Percentiles rank a stretch among this genome's conserved stretches.
Conservation (phyloP, 192 early-diverging fungal genomes). For the Funneliformis geosporum region DNA sequence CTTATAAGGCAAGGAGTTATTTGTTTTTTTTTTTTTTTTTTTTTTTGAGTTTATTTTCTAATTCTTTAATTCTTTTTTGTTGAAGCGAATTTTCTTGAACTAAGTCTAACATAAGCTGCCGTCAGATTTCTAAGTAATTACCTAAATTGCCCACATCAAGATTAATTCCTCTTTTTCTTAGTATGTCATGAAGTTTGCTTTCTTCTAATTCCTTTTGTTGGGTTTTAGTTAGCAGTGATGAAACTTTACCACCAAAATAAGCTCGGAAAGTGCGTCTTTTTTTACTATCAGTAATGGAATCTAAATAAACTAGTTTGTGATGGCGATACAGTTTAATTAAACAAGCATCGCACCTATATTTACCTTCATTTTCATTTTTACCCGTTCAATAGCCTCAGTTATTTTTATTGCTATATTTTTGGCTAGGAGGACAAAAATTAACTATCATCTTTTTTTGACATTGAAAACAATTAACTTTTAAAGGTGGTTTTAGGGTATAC, state of each 20-base stretch:
- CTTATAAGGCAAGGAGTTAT: too few species aligned
- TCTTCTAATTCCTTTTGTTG: too few species aligned
- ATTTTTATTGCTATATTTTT: conserved; percentile 14
- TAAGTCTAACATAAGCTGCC: too few species aligned
- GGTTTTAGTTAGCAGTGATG: too few species aligned
- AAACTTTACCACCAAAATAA: neutral
- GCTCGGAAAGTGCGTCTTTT: neutral
- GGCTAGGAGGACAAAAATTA: neutral
- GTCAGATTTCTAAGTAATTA: too few species aligned
- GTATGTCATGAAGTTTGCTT: too few species aligned
- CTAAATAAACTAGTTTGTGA: neutral
- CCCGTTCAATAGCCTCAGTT: conserved; percentile 3
- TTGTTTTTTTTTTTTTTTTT: too few species aligned
- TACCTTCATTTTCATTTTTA: neutral
- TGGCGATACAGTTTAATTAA: neutral
- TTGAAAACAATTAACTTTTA: neutral
- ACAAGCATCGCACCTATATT: conserved; percentile 13
- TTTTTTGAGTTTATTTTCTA: too few species aligned
- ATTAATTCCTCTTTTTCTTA: too few species aligned
- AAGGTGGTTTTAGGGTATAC: neutral
- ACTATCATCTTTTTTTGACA: conserved; percentile 5
- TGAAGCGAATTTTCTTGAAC: too few species aligned
- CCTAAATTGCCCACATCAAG: too few species aligned
- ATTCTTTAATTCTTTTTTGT: too few species aligned
- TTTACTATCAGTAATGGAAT: neutral